A percentile compares a stretch with the other conserved stretches of the same genome.
These are phyloP conservation scores for Salix koriyanagi DNA, from an alignment of 345 rosid species.

Conservation along the genomic window DNA sequence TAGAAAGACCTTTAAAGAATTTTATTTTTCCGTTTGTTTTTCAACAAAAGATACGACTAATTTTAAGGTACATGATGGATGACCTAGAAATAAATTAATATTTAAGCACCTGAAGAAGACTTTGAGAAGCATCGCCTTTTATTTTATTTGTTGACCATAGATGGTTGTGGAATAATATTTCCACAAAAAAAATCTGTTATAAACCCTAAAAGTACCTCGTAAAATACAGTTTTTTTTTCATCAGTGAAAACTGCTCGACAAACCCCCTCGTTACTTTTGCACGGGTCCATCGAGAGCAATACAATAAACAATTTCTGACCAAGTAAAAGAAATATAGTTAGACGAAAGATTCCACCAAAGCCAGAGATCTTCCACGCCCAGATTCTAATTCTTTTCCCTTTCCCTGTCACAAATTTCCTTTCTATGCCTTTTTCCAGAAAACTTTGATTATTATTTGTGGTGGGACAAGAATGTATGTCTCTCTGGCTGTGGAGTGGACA, in stretches of 20 bases:
- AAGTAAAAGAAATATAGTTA: too few relatives aligned
- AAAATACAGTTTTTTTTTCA: background rate
- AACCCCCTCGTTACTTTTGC: background rate
- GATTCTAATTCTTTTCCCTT: conserved; percentile 6
- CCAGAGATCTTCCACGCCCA: conserved; percentile 10
- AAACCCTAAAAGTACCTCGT: background rate
- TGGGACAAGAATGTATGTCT: conserved; percentile 14
- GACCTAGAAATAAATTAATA: too few relatives aligned
- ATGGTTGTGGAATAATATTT: background rate
- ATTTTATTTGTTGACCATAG: background rate
- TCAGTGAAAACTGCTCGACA: background rate
- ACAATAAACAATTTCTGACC: background rate
- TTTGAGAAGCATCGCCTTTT: background rate
- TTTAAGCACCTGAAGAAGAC: background rate
- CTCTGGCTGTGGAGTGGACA: conserved; percentile 12
- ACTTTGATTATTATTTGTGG: background rate
- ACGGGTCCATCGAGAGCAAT: background rate
- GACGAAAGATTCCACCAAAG: conserved; percentile 8
- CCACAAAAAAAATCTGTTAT: background rate
- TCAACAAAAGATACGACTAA: too few relatives aligned
- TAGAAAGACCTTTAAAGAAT: too few relatives aligned
- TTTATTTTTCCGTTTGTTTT: too few relatives aligned
- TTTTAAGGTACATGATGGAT: too few relatives aligned
- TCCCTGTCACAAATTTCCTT: conserved; percentile 24
- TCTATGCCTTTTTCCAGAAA: conserved; percentile 15